Percentiles rank a stretch among this genome's conserved stretches.
Evolutionary conservation across 192 early-diverging fungal species (phyloP).

Genomic region (Podila epicladia): DNA sequence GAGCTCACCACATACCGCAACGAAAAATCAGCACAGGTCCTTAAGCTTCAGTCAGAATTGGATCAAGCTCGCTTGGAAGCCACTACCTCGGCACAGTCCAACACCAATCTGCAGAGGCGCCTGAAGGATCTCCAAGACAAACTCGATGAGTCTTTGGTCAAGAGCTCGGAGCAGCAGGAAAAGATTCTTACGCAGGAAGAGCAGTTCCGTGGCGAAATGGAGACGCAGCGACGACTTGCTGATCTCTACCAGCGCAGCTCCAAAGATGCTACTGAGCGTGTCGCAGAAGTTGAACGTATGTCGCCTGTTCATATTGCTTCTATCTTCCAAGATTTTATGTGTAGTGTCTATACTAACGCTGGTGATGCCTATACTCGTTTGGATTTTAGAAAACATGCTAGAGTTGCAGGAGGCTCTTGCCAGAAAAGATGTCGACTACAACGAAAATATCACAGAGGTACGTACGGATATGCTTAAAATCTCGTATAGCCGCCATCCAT

Average conservation of each 20-base stretch:
- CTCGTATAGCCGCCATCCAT: neutral
- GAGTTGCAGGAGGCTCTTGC: conserved; percentile 28
- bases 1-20: conserved; percentile 63
- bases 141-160: conserved; percentile 51
- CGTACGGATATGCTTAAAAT: neutral
- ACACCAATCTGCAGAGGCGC: conserved; percentile 59
- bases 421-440: conserved; percentile 25
- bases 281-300: conserved; percentile 62
- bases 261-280: conserved; percentile 60
- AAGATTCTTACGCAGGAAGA: conserved; percentile 61
- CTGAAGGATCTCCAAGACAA: conserved; percentile 58
- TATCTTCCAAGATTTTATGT: neutral
- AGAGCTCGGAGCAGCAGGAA: conserved; percentile 53
- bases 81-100: conserved; percentile 56
- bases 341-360: too few relatives aligned
- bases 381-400: conserved; percentile 24
- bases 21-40: conserved; percentile 60
- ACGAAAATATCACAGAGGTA: conserved; percentile 14
- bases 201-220: conserved; percentile 75
- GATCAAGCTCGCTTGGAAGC: conserved; percentile 56
- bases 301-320: neutral
- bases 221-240: conserved; percentile 68
- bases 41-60: conserved; percentile 54
- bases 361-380: too few relatives aligned
- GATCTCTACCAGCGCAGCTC: conserved; percentile 68